These are phyloP conservation scores for Allantophomopsis lycopodina DNA, from an alignment of 2,329 filamentous ascomycete genomes.

Conservation along the genomic window DNA sequence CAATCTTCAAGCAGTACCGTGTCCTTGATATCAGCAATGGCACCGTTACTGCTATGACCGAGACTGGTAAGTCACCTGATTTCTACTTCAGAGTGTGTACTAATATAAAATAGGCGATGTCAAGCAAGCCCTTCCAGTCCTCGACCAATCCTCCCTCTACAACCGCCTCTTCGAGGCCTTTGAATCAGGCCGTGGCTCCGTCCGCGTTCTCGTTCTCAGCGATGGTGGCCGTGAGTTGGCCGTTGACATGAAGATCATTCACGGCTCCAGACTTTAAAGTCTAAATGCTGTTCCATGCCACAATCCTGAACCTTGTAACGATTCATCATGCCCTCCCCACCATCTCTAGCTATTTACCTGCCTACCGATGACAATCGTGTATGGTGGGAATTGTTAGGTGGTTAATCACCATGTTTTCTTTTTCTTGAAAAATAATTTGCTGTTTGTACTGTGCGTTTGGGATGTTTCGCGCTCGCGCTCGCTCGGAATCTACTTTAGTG, in stretches of 20 bases:
- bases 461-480: no score
- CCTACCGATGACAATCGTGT: no score
- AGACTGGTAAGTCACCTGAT: slow-evolving; percentile 36
- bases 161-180: slow-evolving; percentile 71
- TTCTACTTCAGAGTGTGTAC: not conserved
- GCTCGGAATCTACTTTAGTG: no score
- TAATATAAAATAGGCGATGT: slow-evolving; percentile 48
- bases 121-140: slow-evolving; percentile 87
- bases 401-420: no score
- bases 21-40: slow-evolving; percentile 92
- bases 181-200: slow-evolving; percentile 80
- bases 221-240: slow-evolving; percentile 88
- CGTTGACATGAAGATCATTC: slow-evolving; percentile 98
- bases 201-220: slow-evolving; percentile 90
- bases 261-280: slow-evolving; percentile 59
- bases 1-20: slow-evolving; percentile 99
- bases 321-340: no score
- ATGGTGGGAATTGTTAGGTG: no score
- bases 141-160: slow-evolving; percentile 89
- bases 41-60: slow-evolving; percentile 89
- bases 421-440: no score
- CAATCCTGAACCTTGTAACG: no score
- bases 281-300: slow-evolving; percentile 22
- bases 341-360: no score
- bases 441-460: no score